Evolutionary conservation across 1,284 basidiomycete species (phyloP), one percentile per base, ranked within the genome.

Genomic region (Exobasidium rhododendri): DNA sequence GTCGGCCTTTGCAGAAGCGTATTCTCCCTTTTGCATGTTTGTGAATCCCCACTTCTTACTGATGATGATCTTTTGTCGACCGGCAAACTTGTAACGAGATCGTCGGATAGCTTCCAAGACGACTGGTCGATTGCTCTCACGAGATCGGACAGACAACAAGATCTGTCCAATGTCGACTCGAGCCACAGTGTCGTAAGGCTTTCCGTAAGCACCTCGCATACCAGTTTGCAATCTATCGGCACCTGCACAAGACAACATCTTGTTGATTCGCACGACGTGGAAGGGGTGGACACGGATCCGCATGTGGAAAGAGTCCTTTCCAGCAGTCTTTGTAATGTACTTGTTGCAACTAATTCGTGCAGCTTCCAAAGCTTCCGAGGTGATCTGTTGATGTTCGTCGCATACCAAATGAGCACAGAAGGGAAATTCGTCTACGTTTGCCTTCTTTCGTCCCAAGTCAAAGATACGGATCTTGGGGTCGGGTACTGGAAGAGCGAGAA

Each of bases 191-290:
- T 93, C 94, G 83, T 96, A 97, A 56, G 94, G 94, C 85, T 97
- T 97, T 78, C 94, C 94, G 93, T 94, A 98, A 66, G 94, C 94
- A 77, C 94, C 94, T 85, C 94, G 92, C 94, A 98, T 97, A 83
- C 94, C 94, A 64, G 94, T 96, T 83, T 97, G 94, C 74, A 79
- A 75, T 66, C 91, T 91, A 93, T 97, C 94, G 78, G 94, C 94
- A 81, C 94, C 94, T 76, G 94, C 94, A 82, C 94, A 97, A 66
- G 90, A 92, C 86, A 97, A 91, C 91, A 97, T 97, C 89, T 98
- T 98, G 91, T 98, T 97, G 89, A 97, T 97, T 75, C 94, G 91
- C 83, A 98, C 84, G 75, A 97, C 92, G 83, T 97, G 94, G 92
- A 90, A 97, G 66, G 94, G 94, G 85, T 98, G 94, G 62, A 92